Evolutionary conservation across 2,329 filamentous ascomycete genomes (phyloP).

Genomic region (Claviceps maximensis): DNA sequence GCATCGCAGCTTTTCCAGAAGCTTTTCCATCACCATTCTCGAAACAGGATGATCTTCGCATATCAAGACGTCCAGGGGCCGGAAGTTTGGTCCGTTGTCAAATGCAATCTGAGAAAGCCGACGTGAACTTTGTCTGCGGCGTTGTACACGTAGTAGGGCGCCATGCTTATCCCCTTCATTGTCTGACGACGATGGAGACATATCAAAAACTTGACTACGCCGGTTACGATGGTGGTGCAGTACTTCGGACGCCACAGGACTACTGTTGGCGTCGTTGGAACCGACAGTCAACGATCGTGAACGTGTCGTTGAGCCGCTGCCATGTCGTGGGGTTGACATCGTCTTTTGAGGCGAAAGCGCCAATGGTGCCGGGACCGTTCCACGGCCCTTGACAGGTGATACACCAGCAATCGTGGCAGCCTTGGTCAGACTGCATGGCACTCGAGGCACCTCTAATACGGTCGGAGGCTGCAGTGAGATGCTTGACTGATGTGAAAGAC

Average conservation of each 20-base stretch:
- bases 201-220: slow-evolving; percentile 86
- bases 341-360: slow-evolving; percentile 51
- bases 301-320: slow-evolving; percentile 49
- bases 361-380: slow-evolving; percentile 34
- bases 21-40: slow-evolving; percentile 94
- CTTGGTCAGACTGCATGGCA: slow-evolving; percentile 46
- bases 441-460: slow-evolving; percentile 59
- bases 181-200: slow-evolving; percentile 94
- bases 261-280: slow-evolving; percentile 87
- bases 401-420: slow-evolving; percentile 40
- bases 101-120: slow-evolving; percentile 84
- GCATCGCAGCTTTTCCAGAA: slow-evolving; percentile 88
- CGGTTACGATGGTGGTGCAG: slow-evolving; percentile 75
- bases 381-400: slow-evolving; percentile 44
- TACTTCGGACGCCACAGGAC: slow-evolving; percentile 55
- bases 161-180: slow-evolving; percentile 91
- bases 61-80: slow-evolving; percentile 85
- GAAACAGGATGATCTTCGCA: slow-evolving; percentile 97
- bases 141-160: slow-evolving; percentile 79
- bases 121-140: slow-evolving; percentile 88
- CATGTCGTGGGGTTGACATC: slow-evolving; percentile 45
- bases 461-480: slow-evolving; percentile 54
- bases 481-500: slow-evolving; percentile 61
- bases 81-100: slow-evolving; percentile 71
- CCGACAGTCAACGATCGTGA: slow-evolving; percentile 85